A percentile compares a stretch with the other conserved stretches of the same genome.
Evolutionary conservation across 805 yeast genomes (phyloP).

Genomic region (Zygosaccharomyces bisporus): DNA sequence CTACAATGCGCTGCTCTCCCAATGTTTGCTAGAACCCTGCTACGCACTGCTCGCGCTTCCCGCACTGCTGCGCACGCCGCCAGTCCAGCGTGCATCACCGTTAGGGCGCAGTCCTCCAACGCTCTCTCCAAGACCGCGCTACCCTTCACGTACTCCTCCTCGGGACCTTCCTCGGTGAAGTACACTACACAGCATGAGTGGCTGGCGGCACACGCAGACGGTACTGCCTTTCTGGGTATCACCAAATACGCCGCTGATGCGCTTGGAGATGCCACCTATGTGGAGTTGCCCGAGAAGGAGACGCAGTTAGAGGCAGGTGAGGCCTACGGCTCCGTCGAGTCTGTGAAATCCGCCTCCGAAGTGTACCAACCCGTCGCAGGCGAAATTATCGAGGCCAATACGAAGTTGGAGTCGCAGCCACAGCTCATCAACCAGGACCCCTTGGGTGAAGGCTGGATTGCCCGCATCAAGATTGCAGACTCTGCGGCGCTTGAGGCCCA

Average conservation of each 20-base stretch:
- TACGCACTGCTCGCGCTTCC: slow-evolving; percentile 6
- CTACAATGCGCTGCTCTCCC: neutral
- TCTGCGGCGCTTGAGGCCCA: slow-evolving; percentile 40
- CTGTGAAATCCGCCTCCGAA: slow-evolving; percentile 92
- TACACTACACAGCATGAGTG: slow-evolving; percentile 94
- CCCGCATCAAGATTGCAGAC: slow-evolving; percentile 61
- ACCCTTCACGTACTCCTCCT: slow-evolving; percentile 32
- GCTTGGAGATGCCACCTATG: slow-evolving; percentile 92
- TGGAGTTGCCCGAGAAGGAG: slow-evolving; percentile 81
- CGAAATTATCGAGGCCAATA: slow-evolving; percentile 68
- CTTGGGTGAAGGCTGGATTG: slow-evolving; percentile 91
- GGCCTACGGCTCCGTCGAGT: slow-evolving; percentile 86
- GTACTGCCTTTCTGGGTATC: slow-evolving; percentile 84
- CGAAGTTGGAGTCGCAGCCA: slow-evolving; percentile 62
- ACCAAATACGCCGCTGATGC: slow-evolving; percentile 95
- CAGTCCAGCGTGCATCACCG: slow-evolving; percentile 15
- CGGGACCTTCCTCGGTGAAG: slow-evolving; percentile 44
- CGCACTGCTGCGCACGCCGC: neutral
- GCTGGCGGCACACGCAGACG: slow-evolving; percentile 82
- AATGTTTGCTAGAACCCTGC: slow-evolving; percentile 6
- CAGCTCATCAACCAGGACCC: slow-evolving; percentile 83
- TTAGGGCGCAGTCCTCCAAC: slow-evolving; percentile 30
- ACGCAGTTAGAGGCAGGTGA: slow-evolving; percentile 65
- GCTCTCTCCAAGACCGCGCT: slow-evolving; percentile 30
- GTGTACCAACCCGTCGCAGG: slow-evolving; percentile 86